phyloP scores from a whole-genome alignment of 805 yeast species.

The Ogataea nitratoaversa region DNA sequence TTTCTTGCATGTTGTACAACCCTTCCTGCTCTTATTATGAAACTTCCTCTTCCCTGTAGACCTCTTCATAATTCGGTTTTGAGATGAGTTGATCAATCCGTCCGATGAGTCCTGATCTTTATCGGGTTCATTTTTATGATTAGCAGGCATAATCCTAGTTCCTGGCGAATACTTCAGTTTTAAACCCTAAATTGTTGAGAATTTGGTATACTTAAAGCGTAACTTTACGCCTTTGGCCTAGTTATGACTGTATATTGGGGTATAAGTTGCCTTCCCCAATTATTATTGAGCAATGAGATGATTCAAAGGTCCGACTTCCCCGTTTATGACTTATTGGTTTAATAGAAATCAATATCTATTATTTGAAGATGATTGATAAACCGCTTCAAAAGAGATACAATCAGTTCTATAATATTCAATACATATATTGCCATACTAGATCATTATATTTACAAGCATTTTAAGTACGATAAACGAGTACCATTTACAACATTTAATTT shows the following conservation, averaged over 20 bases:
- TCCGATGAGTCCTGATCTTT: not conserved
- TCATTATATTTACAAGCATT: not conserved
- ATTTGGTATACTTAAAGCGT: not conserved
- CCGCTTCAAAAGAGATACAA: too few species aligned
- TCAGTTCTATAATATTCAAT: too few species aligned
- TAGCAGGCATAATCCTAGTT: too few species aligned
- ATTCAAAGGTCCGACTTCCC: too few species aligned
- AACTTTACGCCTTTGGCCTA: not conserved
- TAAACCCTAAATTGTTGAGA: conserved; percentile 2
- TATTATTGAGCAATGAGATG: too few species aligned
- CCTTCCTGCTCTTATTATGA: conserved; percentile 84
- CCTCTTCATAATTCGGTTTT: conserved; percentile 26
- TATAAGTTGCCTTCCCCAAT: too few species aligned
- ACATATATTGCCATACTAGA: not conserved
- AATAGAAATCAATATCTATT: too few species aligned
- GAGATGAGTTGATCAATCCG: not conserved
- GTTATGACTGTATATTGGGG: too few species aligned
- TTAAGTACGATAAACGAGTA: too few species aligned
- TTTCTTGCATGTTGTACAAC: conserved; percentile 85
- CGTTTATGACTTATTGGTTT: too few species aligned
- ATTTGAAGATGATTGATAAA: too few species aligned
- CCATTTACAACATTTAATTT: not conserved
- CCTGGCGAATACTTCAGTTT: too few species aligned
- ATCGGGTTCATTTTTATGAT: not conserved
- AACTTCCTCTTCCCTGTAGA: conserved; percentile 77